These are phyloP conservation scores for Paramyrothecium sp. DNA, from an alignment of 2,329 filamentous ascomycete species.

Conservation along the genomic window DNA sequence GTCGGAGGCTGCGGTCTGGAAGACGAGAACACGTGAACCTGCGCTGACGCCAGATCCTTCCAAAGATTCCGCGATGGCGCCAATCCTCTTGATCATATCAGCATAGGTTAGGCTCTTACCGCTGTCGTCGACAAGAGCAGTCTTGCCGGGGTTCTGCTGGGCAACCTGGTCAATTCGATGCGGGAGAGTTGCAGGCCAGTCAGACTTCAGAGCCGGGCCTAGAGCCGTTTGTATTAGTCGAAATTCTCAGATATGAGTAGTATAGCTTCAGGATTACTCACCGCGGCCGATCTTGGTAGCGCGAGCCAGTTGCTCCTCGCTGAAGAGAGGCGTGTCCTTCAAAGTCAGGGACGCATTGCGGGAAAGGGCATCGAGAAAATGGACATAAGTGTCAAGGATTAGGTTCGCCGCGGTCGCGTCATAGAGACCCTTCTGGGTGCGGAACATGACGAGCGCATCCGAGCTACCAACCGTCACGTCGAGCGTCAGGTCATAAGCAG, in stretches of 20 bases:
- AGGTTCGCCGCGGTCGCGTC: conserved; percentile 1
- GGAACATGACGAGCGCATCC: conserved; percentile 4
- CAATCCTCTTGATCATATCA: conserved; percentile 26
- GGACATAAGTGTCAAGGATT: conserved; percentile 8
- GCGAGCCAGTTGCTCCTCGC: conserved; percentile 2
- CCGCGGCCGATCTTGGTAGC: conserved; percentile 5
- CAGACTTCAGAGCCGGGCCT: conserved; percentile 11
- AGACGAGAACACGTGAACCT: conserved; percentile 32
- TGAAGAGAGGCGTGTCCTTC: conserved; percentile 3
- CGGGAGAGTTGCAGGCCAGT: conserved; percentile 31
- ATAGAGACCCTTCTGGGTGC: conserved; percentile 29
- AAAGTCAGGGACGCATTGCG: conserved; percentile 8
- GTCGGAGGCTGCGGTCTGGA: conserved; percentile 32
- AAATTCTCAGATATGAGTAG: background rate
- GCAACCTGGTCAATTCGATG: conserved; percentile 34
- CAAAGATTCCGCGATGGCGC: conserved; percentile 26
- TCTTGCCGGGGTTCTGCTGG: conserved; percentile 7
- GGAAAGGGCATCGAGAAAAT: conserved; percentile 17
- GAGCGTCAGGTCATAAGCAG: conserved; percentile 29
- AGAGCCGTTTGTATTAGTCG: background rate
- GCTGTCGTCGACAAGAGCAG: conserved; percentile 15
- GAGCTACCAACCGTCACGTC: conserved; percentile 32
- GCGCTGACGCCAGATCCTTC: conserved; percentile 7
- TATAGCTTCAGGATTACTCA: background rate
- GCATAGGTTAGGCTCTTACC: conserved; percentile 29